phyloP scores from a whole-genome alignment of 2,329 filamentous ascomycete species.

The Apiospora aurea region DNA sequence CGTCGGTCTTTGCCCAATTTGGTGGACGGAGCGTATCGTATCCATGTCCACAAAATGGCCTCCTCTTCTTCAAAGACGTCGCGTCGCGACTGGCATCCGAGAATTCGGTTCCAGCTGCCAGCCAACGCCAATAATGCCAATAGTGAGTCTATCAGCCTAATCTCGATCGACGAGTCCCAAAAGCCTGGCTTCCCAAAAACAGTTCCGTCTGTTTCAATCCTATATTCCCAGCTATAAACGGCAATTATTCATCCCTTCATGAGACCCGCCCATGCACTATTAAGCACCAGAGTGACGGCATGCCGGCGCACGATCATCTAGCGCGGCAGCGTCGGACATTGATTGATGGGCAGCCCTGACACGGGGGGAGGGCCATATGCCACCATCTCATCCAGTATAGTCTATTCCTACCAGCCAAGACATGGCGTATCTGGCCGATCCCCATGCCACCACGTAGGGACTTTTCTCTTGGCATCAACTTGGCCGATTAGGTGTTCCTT shows the following conservation, averaged over 20 bases:
- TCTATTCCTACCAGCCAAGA: background rate
- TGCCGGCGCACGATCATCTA: slow-evolving; percentile 18
- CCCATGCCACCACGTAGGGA: slow-evolving; percentile 1
- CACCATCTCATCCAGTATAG: background rate
- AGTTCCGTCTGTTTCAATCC: background rate
- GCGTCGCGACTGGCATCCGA: background rate
- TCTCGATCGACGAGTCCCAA: background rate
- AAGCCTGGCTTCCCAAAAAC: background rate
- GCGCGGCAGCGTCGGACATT: slow-evolving; percentile 10
- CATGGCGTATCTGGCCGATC: background rate
- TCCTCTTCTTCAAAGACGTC: background rate
- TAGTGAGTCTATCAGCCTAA: background rate
- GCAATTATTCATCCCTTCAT: background rate
- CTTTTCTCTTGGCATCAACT: slow-evolving; percentile 10
- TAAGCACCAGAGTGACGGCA: slow-evolving; percentile 8
- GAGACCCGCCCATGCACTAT: slow-evolving; percentile 16
- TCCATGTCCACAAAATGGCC: background rate
- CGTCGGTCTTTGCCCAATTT: background rate
- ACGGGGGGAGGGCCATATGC: background rate
- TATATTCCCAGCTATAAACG: slow-evolving; percentile 4
- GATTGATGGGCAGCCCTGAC: background rate
- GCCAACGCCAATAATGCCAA: background rate
- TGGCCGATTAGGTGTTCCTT: slow-evolving; percentile 7
- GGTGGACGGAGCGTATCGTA: background rate
- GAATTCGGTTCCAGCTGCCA: background rate